Conservation (phyloP, 441 rosid species). For the Melianthus villosus region DNA sequence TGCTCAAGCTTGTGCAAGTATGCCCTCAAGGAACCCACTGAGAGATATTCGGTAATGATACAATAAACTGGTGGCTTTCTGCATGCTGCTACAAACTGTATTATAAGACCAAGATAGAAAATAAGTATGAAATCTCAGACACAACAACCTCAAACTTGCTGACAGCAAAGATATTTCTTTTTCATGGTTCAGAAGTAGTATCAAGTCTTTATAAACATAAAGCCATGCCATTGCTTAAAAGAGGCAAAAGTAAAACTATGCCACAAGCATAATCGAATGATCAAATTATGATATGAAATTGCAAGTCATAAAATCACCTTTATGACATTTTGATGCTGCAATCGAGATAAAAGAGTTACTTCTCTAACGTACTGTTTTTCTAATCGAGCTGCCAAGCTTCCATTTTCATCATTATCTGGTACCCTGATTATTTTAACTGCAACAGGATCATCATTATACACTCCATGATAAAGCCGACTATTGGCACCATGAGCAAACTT, state of each 20-base stretch:
- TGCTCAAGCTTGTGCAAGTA: conserved; percentile 80
- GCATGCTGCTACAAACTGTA: conserved; percentile 82
- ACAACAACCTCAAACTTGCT: not conserved
- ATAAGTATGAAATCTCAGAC: conserved; percentile 9
- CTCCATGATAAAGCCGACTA: conserved; percentile 82
- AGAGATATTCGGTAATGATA: conserved; percentile 65
- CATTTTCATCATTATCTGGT: conserved; percentile 75
- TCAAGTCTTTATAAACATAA: no score
- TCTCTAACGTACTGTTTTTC: conserved; percentile 79
- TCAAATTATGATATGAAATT: not conserved
- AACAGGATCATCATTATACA: conserved; percentile 75
- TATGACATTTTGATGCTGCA: conserved; percentile 63
- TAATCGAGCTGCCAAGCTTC: conserved; percentile 42
- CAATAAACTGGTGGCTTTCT: conserved; percentile 75
- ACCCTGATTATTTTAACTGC: conserved; percentile 80
- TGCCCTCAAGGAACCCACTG: conserved; percentile 90
- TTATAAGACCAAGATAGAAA: conserved; percentile 11
- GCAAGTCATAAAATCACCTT: conserved; percentile 31
- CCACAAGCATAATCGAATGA: not conserved
- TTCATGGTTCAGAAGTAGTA: no score
- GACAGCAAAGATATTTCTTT: not conserved
- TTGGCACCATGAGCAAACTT: conserved; percentile 88
- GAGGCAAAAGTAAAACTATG: no score
- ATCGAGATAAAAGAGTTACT: conserved; percentile 60
- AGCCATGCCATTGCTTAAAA: no score